Evolutionary conservation across 305 asterid genomes (phyloP).

Genomic region (Fraxinus sp.): DNA sequence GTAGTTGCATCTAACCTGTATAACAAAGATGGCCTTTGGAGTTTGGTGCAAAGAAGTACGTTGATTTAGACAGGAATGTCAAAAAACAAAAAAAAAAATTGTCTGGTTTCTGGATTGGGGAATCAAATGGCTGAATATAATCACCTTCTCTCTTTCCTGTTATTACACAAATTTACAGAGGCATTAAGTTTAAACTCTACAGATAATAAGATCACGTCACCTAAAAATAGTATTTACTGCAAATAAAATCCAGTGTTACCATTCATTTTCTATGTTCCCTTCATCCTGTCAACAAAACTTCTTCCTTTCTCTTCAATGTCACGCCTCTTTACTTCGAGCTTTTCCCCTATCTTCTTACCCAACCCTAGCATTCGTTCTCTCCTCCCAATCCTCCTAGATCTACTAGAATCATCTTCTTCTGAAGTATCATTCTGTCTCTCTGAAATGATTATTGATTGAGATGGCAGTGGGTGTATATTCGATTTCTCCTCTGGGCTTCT

Average conservation of each 20-base stretch:
- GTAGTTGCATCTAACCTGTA: background rate
- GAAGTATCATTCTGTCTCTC: constrained; percentile 36
- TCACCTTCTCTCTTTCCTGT: background rate
- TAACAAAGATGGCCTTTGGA: background rate
- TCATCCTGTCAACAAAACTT: constrained; percentile 75
- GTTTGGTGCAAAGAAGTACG: background rate
- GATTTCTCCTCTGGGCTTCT: constrained; percentile 35
- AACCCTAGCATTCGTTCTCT: constrained; percentile 75
- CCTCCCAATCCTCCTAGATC: constrained; percentile 48
- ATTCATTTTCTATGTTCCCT: constrained; percentile 42
- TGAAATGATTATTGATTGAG: constrained; percentile 35
- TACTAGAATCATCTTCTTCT: constrained; percentile 56
- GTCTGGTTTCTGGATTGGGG: background rate
- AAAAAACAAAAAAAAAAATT: background rate
- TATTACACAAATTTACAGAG: background rate
- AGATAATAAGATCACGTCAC: background rate
- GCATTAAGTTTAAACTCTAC: background rate
- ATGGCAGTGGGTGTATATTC: constrained; percentile 11
- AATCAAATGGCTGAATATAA: background rate
- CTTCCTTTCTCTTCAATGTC: constrained; percentile 80
- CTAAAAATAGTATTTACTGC: background rate
- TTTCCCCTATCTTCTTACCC: constrained; percentile 87
- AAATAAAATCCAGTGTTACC: background rate
- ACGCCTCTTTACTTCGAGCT: constrained; percentile 80
- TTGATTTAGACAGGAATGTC: background rate